Conservation (phyloP, 2,329 filamentous ascomycete genomes). For the Teratosphaeria zuluensis region DNA sequence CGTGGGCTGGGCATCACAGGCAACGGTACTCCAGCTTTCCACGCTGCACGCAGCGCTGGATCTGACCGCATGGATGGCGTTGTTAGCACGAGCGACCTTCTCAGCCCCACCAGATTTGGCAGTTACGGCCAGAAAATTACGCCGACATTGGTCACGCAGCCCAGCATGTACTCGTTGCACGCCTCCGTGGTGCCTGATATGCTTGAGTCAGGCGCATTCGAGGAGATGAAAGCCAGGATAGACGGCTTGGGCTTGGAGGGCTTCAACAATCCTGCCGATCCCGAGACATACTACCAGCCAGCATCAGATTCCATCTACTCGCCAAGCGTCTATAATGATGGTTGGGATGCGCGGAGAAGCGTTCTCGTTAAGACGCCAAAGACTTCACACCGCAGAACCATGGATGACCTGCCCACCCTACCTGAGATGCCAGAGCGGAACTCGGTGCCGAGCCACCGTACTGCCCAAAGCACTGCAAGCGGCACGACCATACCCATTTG, state of each 20-base stretch:
- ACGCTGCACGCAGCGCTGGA: neutral
- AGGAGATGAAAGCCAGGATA: slow-evolving; percentile 19
- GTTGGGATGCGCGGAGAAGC: neutral
- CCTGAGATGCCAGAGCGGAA: neutral
- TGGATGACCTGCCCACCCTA: slow-evolving; percentile 4
- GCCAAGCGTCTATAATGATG: slow-evolving; percentile 18
- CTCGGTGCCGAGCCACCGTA: neutral
- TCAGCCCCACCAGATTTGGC: slow-evolving; percentile 18
- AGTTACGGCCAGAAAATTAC: slow-evolving; percentile 14
- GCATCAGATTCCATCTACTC: slow-evolving; percentile 12
- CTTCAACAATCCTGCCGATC: slow-evolving; percentile 18
- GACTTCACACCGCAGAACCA: neutral
- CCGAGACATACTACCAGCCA: slow-evolving; percentile 6
- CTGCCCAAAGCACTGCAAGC: slow-evolving; percentile 6
- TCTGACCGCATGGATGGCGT: slow-evolving; percentile 4
- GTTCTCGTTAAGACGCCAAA: neutral
- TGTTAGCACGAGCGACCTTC: slow-evolving; percentile 9
- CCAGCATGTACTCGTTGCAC: slow-evolving; percentile 21
- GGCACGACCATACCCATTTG: slow-evolving; percentile 8
- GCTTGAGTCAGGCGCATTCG: slow-evolving; percentile 12
- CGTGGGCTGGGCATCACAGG: neutral
- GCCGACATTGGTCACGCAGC: slow-evolving; percentile 18
- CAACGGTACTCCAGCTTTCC: neutral
- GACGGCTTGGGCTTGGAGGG: slow-evolving; percentile 21
- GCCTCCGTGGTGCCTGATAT: slow-evolving; percentile 19